Percentiles rank a stretch among this genome's conserved stretches.
These are phyloP conservation scores for Botrytis tulipae DNA, from an alignment of 2,329 filamentous ascomycete species.

Conservation along the genomic window DNA sequence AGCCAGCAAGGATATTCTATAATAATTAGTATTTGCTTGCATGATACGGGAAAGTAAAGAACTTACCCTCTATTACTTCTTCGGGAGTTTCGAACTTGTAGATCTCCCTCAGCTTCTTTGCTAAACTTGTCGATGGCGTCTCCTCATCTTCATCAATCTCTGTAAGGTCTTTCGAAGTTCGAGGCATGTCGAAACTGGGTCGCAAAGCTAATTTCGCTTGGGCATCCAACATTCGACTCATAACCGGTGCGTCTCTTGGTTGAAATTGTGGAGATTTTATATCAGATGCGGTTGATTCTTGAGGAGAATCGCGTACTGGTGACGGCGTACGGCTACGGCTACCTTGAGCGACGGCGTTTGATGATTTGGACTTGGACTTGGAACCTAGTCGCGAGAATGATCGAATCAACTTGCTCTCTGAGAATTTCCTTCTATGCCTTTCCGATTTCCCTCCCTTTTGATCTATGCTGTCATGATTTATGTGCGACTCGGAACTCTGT, in stretches of 20 bases:
- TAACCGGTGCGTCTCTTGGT: conserved; percentile 62
- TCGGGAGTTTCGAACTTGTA: conserved; percentile 81
- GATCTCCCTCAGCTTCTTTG: conserved; percentile 74
- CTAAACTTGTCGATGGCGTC: conserved; percentile 56
- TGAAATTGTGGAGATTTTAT: conserved; percentile 39
- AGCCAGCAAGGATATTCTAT: conserved; percentile 91
- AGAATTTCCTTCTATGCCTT: conserved; percentile 58
- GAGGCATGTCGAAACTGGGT: conserved; percentile 54
- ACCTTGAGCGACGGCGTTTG: conserved; percentile 32
- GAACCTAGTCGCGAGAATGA: conserved; percentile 58
- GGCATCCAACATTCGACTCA: conserved; percentile 76
- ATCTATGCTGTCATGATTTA: conserved; percentile 35
- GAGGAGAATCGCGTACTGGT: conserved; percentile 30
- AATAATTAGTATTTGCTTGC: conserved; percentile 26
- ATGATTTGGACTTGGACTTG: conserved; percentile 43
- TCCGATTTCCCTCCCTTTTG: conserved; percentile 40
- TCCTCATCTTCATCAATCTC: conserved; percentile 36
- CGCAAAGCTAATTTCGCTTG: conserved; percentile 60
- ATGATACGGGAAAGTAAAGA: conserved; percentile 17
- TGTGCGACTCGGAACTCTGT: conserved; percentile 28
- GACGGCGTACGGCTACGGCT: conserved; percentile 21
- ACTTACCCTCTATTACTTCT: conserved; percentile 72
- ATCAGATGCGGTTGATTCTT: conserved; percentile 37
- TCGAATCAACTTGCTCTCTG: conserved; percentile 63
- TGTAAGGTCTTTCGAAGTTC: conserved; percentile 30